Percentiles rank a stretch among this genome's conserved stretches.
Evolutionary conservation across 495 filamentous ascomycete species (phyloP).

Genomic region (Aspergillus kassunensis): DNA sequence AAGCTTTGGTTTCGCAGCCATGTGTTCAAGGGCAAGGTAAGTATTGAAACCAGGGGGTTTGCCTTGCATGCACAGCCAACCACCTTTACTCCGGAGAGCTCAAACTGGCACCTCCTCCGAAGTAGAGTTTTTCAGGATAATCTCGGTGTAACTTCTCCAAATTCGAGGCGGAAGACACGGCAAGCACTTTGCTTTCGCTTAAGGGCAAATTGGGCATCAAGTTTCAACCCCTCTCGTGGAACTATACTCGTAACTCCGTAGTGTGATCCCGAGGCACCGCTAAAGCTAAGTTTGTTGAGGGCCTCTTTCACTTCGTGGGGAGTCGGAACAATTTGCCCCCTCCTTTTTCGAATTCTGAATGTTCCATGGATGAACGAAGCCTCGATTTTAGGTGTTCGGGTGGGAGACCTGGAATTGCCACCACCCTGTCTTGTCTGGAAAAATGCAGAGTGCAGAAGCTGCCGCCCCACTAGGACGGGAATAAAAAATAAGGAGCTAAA

Average conservation of each 20-base stretch:
- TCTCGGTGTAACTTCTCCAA: constrained; percentile 7
- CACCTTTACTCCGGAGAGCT: no score
- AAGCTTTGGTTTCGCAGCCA: no score
- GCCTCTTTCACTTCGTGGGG: not conserved
- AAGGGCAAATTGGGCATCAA: constrained; percentile 21
- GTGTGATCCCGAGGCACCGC: constrained; percentile 16
- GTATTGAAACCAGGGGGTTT: not conserved
- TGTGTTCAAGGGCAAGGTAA: not conserved
- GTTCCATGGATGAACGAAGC: constrained; percentile 5
- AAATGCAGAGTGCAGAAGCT: no score
- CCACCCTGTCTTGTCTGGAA: not conserved
- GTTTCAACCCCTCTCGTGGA: constrained; percentile 21
- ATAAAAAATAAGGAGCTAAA: constrained; percentile 18
- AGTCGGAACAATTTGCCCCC: constrained; percentile 4
- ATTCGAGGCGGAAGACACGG: constrained; percentile 17
- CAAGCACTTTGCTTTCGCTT: constrained; percentile 16
- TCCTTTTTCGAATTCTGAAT: not conserved
- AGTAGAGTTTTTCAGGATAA: not conserved
- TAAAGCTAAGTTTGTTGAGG: constrained; percentile 4
- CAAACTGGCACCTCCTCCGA: no score
- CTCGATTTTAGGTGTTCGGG: constrained; percentile 11
- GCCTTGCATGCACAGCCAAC: not conserved
- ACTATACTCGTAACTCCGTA: constrained; percentile 8
- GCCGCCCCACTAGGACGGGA: constrained; percentile 17
- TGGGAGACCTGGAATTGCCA: no score